Percentiles rank a stretch among this genome's conserved stretches.
These are phyloP conservation scores for Madurella mycetomatis DNA, from an alignment of 2,329 filamentous ascomycete genomes.

Conservation along the genomic window DNA sequence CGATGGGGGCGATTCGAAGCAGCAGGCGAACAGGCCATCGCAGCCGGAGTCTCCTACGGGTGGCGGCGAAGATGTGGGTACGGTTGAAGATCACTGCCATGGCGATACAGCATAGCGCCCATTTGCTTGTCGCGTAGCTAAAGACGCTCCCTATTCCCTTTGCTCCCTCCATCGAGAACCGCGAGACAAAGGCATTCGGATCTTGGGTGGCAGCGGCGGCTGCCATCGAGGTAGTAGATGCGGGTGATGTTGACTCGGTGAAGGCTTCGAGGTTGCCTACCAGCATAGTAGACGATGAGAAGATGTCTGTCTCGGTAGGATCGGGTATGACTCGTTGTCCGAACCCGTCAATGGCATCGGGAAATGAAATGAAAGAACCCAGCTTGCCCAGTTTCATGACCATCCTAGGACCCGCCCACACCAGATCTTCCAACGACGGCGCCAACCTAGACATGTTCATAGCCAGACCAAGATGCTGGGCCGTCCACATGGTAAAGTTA, in stretches of 20 bases:
- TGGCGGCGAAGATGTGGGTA: slow-evolving; percentile 89
- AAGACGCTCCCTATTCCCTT: slow-evolving; percentile 81
- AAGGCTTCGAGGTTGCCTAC: slow-evolving; percentile 48
- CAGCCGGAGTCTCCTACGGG: slow-evolving; percentile 72
- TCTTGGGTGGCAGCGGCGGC: slow-evolving; percentile 37
- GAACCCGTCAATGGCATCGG: slow-evolving; percentile 57
- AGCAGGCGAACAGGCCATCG: slow-evolving; percentile 67
- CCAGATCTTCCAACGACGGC: slow-evolving; percentile 63
- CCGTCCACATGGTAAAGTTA: slow-evolving; percentile 53
- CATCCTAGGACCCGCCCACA: slow-evolving; percentile 66
- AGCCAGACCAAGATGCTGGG: slow-evolving; percentile 38
- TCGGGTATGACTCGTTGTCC: slow-evolving; percentile 58
- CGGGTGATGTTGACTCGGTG: slow-evolving; percentile 35
- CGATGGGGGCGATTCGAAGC: slow-evolving; percentile 66
- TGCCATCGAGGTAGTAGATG: slow-evolving; percentile 33
- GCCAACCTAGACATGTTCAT: slow-evolving; percentile 56
- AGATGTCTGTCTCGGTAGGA: slow-evolving; percentile 43
- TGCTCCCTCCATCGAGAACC: slow-evolving; percentile 53
- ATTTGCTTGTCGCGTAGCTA: slow-evolving; percentile 84
- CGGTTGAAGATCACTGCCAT: slow-evolving; percentile 86
- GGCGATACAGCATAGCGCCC: slow-evolving; percentile 83
- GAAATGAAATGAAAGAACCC: slow-evolving; percentile 57
- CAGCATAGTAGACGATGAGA: slow-evolving; percentile 23
- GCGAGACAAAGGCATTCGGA: slow-evolving; percentile 38
- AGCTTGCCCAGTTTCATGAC: slow-evolving; percentile 63